phyloP scores from a whole-genome alignment of 257 asterid genomes.

The Plectranthus barbatus region DNA sequence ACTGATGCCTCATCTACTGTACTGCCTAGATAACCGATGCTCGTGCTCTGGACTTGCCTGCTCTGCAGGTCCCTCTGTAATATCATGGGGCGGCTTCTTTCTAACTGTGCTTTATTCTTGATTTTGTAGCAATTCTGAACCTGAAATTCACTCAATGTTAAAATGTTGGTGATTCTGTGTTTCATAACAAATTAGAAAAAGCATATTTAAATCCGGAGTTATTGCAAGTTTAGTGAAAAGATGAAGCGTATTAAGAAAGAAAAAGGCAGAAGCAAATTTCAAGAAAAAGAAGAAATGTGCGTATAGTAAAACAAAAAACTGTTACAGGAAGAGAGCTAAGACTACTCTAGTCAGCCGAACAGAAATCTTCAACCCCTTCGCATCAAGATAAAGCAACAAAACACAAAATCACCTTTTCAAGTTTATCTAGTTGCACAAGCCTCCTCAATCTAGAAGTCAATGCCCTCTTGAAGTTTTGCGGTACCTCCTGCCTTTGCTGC shows the following conservation, averaged over 20 bases:
- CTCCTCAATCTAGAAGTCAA: slow-evolving; percentile 60
- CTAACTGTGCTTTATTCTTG: slow-evolving; percentile 30
- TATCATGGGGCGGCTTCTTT: slow-evolving; percentile 22
- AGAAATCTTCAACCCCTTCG: slow-evolving; percentile 78
- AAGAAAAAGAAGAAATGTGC: not conserved
- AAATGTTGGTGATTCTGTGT: slow-evolving; percentile 18
- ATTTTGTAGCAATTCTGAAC: slow-evolving; percentile 48
- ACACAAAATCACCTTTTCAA: slow-evolving; percentile 52
- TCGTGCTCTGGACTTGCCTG: slow-evolving; percentile 42
- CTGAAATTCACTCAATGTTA: slow-evolving; percentile 56
- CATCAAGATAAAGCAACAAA: slow-evolving; percentile 31
- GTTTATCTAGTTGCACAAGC: slow-evolving; percentile 67
- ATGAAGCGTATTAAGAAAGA: not conserved
- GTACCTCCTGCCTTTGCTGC: slow-evolving; percentile 75
- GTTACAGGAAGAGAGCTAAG: not conserved
- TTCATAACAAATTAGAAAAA: slow-evolving; percentile 30
- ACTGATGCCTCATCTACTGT: slow-evolving; percentile 54
- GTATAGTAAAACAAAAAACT: not conserved
- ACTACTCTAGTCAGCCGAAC: slow-evolving; percentile 66
- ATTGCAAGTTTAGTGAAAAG: not conserved
- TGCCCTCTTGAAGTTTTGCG: slow-evolving; percentile 57
- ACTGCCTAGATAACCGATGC: slow-evolving; percentile 42
- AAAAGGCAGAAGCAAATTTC: not conserved
- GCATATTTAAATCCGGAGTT: slow-evolving; percentile 51
- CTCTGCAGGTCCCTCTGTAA: slow-evolving; percentile 37